Percentiles rank a stretch among this genome's conserved stretches.
Evolutionary conservation across 805 yeast genomes (phyloP).

Genomic region (Lipomyces sp.): DNA sequence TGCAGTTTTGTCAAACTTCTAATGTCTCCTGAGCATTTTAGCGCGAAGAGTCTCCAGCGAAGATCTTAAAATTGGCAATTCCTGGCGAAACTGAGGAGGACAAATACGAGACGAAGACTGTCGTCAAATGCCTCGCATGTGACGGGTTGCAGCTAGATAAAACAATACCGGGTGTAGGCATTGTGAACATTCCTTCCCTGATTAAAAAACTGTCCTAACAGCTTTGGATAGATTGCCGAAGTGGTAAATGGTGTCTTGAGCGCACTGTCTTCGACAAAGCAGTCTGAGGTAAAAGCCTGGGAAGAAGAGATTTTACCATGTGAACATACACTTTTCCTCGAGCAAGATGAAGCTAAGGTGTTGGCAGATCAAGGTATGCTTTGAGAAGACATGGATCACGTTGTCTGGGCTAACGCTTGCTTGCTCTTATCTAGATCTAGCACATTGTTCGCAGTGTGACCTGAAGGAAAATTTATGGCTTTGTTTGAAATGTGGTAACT

Average conservation of each 20-base stretch:
- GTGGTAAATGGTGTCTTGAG: slow-evolving; percentile 54
- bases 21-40: slow-evolving; percentile 6
- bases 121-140: slow-evolving; percentile 50
- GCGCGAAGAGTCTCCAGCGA: slow-evolving; percentile 48
- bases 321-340: slow-evolving; percentile 66
- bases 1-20: slow-evolving; percentile 40
- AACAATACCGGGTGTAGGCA: slow-evolving; percentile 14
- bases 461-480: slow-evolving; percentile 85
- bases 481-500: slow-evolving; percentile 85
- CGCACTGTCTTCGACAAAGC: slow-evolving; percentile 62
- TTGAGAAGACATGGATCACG: background rate
- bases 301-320: slow-evolving; percentile 85
- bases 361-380: slow-evolving; percentile 25
- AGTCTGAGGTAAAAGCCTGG: slow-evolving; percentile 86
- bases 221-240: slow-evolving; percentile 38
- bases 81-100: slow-evolving; percentile 67
- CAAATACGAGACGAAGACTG: slow-evolving; percentile 54
- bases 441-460: slow-evolving; percentile 48
- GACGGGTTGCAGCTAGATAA: slow-evolving; percentile 36
- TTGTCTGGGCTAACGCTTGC: background rate
- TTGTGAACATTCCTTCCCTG: background rate
- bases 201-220: background rate
- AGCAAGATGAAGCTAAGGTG: slow-evolving; percentile 45
- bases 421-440: slow-evolving; percentile 21
- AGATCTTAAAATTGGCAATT: slow-evolving; percentile 70